Conservation (phyloP, 2,329 filamentous ascomycete genomes). For the Diaporthe ilicicola region DNA sequence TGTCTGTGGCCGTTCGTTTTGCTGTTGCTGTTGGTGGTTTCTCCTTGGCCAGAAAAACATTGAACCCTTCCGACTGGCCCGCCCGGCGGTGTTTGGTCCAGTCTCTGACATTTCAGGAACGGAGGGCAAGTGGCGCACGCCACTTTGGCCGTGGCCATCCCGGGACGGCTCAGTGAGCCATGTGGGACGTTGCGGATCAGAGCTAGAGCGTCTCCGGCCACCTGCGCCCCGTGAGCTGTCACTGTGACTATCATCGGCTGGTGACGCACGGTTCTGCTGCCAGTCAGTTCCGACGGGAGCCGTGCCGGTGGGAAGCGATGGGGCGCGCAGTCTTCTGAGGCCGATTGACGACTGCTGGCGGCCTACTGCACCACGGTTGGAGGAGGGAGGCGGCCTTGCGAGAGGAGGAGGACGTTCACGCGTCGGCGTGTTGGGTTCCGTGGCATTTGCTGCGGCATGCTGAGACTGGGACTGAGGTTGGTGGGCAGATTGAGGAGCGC, state of each 20-base stretch:
- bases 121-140: conserved; percentile 22
- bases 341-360: conserved; percentile 34
- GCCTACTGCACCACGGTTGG: background rate
- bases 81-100: background rate
- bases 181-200: conserved; percentile 37
- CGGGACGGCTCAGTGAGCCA: conserved; percentile 30
- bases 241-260: background rate
- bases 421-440: conserved; percentile 13
- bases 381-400: background rate
- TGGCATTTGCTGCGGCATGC: background rate
- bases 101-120: conserved; percentile 25
- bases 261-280: background rate
- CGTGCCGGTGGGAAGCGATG: background rate
- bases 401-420: conserved; percentile 23
- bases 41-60: conserved; percentile 19
- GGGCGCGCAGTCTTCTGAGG: conserved; percentile 25
- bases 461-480: background rate
- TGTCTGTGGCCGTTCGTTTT: background rate
- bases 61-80: conserved; percentile 3
- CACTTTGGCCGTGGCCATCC: background rate
- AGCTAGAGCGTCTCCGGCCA: conserved; percentile 38
- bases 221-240: background rate
- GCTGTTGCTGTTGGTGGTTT: background rate
- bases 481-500: background rate
- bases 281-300: conserved; percentile 1